A percentile compares a stretch with the other conserved stretches of the same genome.
Conservation (phyloP, 164 flowering plant species). For the Vitis cinerea region DNA sequence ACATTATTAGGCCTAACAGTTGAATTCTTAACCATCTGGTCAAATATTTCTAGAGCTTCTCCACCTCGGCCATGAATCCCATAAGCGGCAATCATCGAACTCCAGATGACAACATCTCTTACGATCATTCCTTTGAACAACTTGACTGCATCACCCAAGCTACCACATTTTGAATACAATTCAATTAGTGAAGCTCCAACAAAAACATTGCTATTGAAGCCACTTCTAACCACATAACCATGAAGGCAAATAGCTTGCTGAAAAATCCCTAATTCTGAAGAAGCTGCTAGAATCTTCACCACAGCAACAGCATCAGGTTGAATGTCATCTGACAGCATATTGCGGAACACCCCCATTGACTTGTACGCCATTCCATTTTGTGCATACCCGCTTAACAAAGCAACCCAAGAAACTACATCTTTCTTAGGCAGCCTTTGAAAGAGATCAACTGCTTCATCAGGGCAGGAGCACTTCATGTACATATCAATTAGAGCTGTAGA, state of each 20-base stretch:
- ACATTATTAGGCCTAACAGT: constrained; percentile 41
- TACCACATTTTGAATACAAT: constrained; percentile 58
- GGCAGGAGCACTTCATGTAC: constrained; percentile 61
- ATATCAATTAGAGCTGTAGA: constrained; percentile 65
- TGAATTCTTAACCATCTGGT: constrained; percentile 33
- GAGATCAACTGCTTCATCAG: constrained; percentile 41
- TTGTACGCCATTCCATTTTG: constrained; percentile 42
- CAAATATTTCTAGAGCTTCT: constrained; percentile 43
- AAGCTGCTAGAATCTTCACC: constrained; percentile 51
- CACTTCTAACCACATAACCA: constrained; percentile 38
- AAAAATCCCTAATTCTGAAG: constrained; percentile 51
- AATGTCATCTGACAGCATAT: constrained; percentile 36
- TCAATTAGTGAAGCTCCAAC: constrained; percentile 57
- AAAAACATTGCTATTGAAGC: constrained; percentile 37
- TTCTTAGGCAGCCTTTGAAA: constrained; percentile 43
- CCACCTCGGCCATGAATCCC: constrained; percentile 51
- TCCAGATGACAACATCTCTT: constrained; percentile 57
- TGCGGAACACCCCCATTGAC: constrained; percentile 40
- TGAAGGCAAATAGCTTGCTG: constrained; percentile 56
- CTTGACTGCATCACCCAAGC: constrained; percentile 36
- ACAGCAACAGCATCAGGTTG: constrained; percentile 52
- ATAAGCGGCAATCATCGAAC: constrained; percentile 53
- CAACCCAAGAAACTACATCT: constrained; percentile 56
- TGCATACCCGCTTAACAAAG: constrained; percentile 51
- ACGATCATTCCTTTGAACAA: constrained; percentile 29